Percentiles rank a stretch among this genome's conserved stretches.
phyloP scores from a whole-genome alignment of 2,329 filamentous ascomycete genomes.

The Colletotrichum siamense region DNA sequence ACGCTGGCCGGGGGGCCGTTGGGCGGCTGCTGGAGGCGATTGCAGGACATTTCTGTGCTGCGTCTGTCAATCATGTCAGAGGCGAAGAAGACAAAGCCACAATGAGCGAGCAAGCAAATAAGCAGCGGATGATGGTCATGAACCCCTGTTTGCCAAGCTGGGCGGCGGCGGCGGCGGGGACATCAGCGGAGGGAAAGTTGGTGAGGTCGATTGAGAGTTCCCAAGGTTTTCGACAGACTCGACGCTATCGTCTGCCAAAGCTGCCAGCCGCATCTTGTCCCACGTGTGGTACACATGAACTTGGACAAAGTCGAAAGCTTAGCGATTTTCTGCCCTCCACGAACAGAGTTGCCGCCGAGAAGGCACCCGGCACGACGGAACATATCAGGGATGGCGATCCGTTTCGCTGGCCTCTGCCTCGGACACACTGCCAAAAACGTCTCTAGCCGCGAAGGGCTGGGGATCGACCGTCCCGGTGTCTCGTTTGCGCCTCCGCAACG shows the following conservation, averaged over 20 bases:
- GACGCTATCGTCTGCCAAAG: background rate
- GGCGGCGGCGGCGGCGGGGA: background rate
- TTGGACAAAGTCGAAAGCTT: background rate
- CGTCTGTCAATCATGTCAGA: background rate
- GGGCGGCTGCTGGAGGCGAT: background rate
- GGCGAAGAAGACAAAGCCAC: background rate
- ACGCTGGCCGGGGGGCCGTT: background rate
- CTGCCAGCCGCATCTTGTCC: background rate
- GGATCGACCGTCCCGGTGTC: background rate
- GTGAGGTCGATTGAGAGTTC: background rate
- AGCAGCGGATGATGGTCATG: background rate
- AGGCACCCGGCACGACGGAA: background rate
- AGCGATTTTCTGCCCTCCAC: background rate
- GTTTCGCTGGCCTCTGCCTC: background rate
- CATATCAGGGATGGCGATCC: background rate
- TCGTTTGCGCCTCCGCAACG: background rate
- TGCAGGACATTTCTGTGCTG: background rate
- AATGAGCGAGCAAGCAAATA: fast-evolving
- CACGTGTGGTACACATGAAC: background rate
- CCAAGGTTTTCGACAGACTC: background rate
- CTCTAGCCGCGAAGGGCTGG: background rate
- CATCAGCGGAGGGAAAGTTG: background rate
- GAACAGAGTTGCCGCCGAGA: background rate
- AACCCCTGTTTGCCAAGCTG: background rate
- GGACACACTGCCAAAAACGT: slow-evolving; percentile 12